phyloP scores from a whole-genome alignment of 2,329 filamentous ascomycete species.

The Venturia effusa region DNA sequence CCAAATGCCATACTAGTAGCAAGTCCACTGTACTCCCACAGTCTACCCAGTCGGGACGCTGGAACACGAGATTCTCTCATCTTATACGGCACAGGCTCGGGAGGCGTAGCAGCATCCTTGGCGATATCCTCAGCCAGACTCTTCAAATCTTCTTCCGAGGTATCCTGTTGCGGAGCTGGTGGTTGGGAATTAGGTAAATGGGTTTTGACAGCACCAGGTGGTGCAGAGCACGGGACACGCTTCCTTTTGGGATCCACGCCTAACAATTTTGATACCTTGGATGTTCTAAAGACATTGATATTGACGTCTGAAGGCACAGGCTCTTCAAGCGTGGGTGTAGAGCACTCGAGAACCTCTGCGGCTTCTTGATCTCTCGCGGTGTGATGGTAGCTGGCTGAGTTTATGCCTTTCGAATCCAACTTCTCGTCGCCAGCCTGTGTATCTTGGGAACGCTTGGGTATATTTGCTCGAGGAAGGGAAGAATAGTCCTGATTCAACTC shows the following conservation, averaged over 20 bases:
- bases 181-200: conserved; percentile 21
- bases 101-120: conserved; percentile 27
- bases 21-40: conserved; percentile 92
- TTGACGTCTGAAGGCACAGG: conserved; percentile 48
- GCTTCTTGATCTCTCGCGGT: conserved; percentile 13
- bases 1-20: conserved; percentile 94
- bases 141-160: conserved; percentile 28
- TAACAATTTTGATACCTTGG: conserved; percentile 45
- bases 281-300: conserved; percentile 51
- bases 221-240: conserved; percentile 9
- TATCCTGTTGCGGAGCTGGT: conserved; percentile 25
- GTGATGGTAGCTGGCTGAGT: conserved; percentile 45
- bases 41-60: conserved; percentile 69
- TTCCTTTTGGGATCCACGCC: conserved; percentile 33
- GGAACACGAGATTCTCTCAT: conserved; percentile 86
- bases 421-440: conserved; percentile 32
- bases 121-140: conserved; percentile 37
- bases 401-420: conserved; percentile 34
- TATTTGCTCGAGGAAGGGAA: conserved; percentile 42
- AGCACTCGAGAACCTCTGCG: neutral
- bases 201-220: conserved; percentile 20
- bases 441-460: conserved; percentile 41
- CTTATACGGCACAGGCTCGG: conserved; percentile 40
- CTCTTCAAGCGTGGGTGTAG: conserved; percentile 19
- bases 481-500: conserved; percentile 37